Percentiles rank a stretch among this genome's conserved stretches.
Conservation (phyloP, 768 basidiomycete genomes). For the Russula abietina region DNA sequence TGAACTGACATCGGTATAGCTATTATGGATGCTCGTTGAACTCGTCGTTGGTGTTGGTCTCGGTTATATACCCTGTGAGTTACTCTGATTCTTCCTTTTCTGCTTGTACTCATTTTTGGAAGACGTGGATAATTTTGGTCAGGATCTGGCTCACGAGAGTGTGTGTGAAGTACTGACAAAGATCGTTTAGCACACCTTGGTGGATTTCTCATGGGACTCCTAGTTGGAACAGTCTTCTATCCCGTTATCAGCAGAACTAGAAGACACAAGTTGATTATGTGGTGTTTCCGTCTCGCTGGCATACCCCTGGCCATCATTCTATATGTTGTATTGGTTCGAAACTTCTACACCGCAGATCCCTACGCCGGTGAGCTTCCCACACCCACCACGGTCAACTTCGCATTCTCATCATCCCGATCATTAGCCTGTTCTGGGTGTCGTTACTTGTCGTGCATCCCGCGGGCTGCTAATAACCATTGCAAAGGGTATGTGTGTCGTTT, state of each 20-base stretch:
- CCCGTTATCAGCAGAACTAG: slow-evolving; percentile 81
- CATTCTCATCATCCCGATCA: neutral
- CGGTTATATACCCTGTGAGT: slow-evolving; percentile 75
- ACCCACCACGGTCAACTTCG: neutral
- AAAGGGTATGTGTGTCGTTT: slow-evolving; percentile 36
- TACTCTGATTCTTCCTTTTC: neutral
- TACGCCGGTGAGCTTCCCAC: slow-evolving; percentile 55
- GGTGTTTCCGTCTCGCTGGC: slow-evolving; percentile 65
- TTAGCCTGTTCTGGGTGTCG: slow-evolving; percentile 82
- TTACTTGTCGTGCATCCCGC: slow-evolving; percentile 87
- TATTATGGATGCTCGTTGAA: slow-evolving; percentile 80
- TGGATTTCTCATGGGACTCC: slow-evolving; percentile 77
- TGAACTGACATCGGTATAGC: slow-evolving; percentile 37
- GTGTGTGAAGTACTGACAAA: slow-evolving; percentile 16
- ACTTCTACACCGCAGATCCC: slow-evolving; percentile 88
- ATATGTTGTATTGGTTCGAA: slow-evolving; percentile 74
- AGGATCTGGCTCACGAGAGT: slow-evolving; percentile 20
- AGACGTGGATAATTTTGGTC: slow-evolving; percentile 90
- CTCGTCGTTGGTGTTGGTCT: slow-evolving; percentile 80
- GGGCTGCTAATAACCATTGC: slow-evolving; percentile 62
- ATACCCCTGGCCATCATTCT: slow-evolving; percentile 71
- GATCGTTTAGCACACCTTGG: slow-evolving; percentile 69
- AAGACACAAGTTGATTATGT: slow-evolving; percentile 65
- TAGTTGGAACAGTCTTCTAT: slow-evolving; percentile 78
- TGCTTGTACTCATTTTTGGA: slow-evolving; percentile 14